A percentile compares a stretch with the other conserved stretches of the same genome.
Evolutionary conservation across 352 stramenopile species (phyloP).

Genomic region (Pythium dissimile): DNA sequence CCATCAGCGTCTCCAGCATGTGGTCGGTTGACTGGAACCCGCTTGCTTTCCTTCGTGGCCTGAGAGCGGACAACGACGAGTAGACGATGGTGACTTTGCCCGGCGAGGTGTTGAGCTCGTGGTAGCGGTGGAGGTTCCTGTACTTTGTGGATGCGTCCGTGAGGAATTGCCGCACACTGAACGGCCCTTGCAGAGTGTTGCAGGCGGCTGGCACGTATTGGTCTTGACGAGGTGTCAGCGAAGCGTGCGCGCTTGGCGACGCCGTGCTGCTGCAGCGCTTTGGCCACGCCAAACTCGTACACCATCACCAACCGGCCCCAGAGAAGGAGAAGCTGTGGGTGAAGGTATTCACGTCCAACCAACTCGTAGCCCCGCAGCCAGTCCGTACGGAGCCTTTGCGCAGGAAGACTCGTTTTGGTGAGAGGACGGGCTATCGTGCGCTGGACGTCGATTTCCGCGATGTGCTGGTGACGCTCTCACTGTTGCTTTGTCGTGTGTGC

Average conservation of each 20-base stretch:
- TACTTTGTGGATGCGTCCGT: conserved; percentile 32
- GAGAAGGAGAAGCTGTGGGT: conserved; percentile 33
- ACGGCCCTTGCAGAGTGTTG: conserved; percentile 26
- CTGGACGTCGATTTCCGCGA: background rate
- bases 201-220: conserved; percentile 35
- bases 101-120: conserved; percentile 28
- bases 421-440: background rate
- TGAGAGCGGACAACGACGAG: conserved; percentile 44
- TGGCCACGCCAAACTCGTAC: conserved; percentile 39
- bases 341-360: background rate
- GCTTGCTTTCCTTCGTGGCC: conserved; percentile 25
- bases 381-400: background rate
- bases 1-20: conserved; percentile 38
- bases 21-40: conserved; percentile 42
- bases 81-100: conserved; percentile 46
- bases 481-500: background rate
- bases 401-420: background rate
- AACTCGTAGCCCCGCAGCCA: background rate
- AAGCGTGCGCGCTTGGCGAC: background rate
- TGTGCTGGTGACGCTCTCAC: background rate
- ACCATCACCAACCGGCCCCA: conserved; percentile 37
- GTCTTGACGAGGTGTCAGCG: background rate
- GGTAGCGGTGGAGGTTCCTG: conserved; percentile 23
- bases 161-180: conserved; percentile 53
- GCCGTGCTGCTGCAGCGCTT: background rate